phyloP scores from a whole-genome alignment of 768 basidiomycete genomes.

The Termitomyces sp. region DNA sequence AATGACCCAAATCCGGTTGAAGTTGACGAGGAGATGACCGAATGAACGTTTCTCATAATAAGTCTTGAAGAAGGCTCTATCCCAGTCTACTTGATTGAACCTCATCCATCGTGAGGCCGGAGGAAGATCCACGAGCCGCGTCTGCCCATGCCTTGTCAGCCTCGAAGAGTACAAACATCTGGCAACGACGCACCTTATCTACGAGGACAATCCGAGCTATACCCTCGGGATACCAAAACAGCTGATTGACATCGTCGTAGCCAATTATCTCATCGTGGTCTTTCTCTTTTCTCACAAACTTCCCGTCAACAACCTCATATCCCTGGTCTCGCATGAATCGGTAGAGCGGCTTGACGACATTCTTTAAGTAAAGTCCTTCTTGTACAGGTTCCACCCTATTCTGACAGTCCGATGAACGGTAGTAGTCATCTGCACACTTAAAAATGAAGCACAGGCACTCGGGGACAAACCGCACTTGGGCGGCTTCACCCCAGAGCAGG shows the following conservation, averaged over 20 bases:
- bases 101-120: slow-evolving; percentile 94
- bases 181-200: slow-evolving; percentile 63
- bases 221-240: slow-evolving; percentile 99
- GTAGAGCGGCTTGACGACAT: slow-evolving; percentile 91
- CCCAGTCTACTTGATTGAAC: slow-evolving; percentile 97
- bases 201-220: slow-evolving; percentile 85
- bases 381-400: slow-evolving; percentile 86
- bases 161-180: slow-evolving; percentile 1
- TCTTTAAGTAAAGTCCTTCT: slow-evolving; percentile 89
- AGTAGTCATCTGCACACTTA: slow-evolving; percentile 99
- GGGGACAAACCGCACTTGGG: slow-evolving; percentile 93
- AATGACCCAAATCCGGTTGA: slow-evolving; percentile 99
- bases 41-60: slow-evolving; percentile 97
- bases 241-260: slow-evolving; percentile 97
- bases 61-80: slow-evolving; percentile 95
- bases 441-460: slow-evolving; percentile 99
- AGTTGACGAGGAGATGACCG: slow-evolving; percentile 96
- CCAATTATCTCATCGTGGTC: slow-evolving; percentile 96
- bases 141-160: slow-evolving; percentile 36
- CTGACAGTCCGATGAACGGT: slow-evolving; percentile 98
- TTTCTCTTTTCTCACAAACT: slow-evolving; percentile 87
- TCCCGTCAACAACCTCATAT: slow-evolving; percentile 93
- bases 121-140: slow-evolving; percentile 85
- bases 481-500: slow-evolving; percentile 97
- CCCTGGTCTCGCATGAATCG: slow-evolving; percentile 97